A percentile compares a stretch with the other conserved stretches of the same genome.
These are phyloP conservation scores for Coemansia sp. DNA, from an alignment of 192 early-diverging fungal genomes.

Conservation along the genomic window DNA sequence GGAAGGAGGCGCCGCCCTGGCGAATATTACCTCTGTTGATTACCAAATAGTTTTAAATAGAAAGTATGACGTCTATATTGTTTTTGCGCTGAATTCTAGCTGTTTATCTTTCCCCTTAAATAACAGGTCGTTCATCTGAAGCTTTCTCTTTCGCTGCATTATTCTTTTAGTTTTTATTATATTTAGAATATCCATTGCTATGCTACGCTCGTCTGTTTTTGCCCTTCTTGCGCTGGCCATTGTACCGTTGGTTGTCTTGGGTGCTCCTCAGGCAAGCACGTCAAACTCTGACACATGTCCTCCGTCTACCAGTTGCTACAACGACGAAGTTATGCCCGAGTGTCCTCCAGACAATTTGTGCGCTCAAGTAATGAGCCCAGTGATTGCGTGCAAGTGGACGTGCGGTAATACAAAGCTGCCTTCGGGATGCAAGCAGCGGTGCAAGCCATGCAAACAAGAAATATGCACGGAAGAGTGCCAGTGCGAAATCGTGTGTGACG, in stretches of 20 bases:
- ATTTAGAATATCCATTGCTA: neutral
- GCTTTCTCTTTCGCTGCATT: neutral
- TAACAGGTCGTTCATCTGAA: neutral
- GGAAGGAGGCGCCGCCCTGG: too few species aligned
- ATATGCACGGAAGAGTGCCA: conserved; percentile 19
- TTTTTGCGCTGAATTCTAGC: neutral
- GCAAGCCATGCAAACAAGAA: conserved; percentile 35
- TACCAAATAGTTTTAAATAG: neutral
- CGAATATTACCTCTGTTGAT: too few species aligned
- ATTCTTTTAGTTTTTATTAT: neutral
- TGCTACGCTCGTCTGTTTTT: neutral
- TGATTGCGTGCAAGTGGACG: conserved; percentile 25
- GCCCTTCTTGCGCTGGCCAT: neutral
- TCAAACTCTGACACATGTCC: neutral
- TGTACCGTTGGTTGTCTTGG: neutral
- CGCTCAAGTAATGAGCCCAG: neutral
- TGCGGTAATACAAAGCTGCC: conserved; percentile 15
- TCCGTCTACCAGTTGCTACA: neutral
- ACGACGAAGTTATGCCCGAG: neutral
- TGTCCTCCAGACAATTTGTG: neutral
- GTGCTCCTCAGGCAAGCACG: neutral
- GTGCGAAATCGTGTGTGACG: conserved; percentile 34
- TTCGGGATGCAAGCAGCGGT: conserved; percentile 16
- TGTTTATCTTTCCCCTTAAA: neutral
- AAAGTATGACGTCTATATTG: neutral